phyloP scores from a whole-genome alignment of 2,329 filamentous ascomycete species.

The Paecilomyces fulvus region DNA sequence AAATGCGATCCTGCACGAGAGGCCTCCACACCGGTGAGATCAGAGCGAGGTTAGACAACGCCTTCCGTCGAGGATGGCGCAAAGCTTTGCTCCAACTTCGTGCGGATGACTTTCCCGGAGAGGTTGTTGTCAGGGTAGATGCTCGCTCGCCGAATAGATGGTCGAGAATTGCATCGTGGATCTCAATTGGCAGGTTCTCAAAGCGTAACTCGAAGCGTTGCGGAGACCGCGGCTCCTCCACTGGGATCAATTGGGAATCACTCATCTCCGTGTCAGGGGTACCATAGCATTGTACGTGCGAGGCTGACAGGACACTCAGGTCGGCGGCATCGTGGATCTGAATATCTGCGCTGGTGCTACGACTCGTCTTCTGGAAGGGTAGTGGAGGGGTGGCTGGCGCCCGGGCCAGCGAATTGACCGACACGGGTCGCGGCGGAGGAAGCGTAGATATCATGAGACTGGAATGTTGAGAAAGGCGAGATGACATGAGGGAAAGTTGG shows the following conservation, averaged over 20 bases:
- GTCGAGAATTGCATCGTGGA: slow-evolving; percentile 64
- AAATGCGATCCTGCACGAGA: slow-evolving; percentile 63
- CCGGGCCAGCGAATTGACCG: slow-evolving; percentile 23
- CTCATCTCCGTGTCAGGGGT: slow-evolving; percentile 17
- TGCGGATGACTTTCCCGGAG: slow-evolving; percentile 43
- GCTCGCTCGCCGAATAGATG: slow-evolving; percentile 61
- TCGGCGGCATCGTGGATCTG: slow-evolving; percentile 14
- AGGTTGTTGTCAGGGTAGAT: slow-evolving; percentile 51
- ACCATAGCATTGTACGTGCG: slow-evolving; percentile 12
- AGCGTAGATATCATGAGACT: slow-evolving; percentile 21
- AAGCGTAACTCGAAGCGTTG: slow-evolving; percentile 15
- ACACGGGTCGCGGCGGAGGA: slow-evolving; percentile 23
- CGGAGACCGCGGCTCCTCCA: slow-evolving; percentile 3
- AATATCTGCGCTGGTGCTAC: slow-evolving; percentile 20
- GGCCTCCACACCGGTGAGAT: slow-evolving; percentile 53
- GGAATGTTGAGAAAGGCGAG: slow-evolving; percentile 5
- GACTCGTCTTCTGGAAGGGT: slow-evolving; percentile 15
- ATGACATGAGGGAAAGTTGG: background rate
- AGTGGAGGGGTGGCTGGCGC: slow-evolving; percentile 12
- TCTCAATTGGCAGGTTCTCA: slow-evolving; percentile 54
- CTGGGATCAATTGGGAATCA: slow-evolving; percentile 13
- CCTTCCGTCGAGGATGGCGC: slow-evolving; percentile 58
- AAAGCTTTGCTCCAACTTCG: slow-evolving; percentile 57
- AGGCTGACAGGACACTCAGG: slow-evolving; percentile 11
- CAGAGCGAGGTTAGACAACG: slow-evolving; percentile 58